Conservation (phyloP, 495 filamentous ascomycete species). For the Cercophora newfieldiana region DNA sequence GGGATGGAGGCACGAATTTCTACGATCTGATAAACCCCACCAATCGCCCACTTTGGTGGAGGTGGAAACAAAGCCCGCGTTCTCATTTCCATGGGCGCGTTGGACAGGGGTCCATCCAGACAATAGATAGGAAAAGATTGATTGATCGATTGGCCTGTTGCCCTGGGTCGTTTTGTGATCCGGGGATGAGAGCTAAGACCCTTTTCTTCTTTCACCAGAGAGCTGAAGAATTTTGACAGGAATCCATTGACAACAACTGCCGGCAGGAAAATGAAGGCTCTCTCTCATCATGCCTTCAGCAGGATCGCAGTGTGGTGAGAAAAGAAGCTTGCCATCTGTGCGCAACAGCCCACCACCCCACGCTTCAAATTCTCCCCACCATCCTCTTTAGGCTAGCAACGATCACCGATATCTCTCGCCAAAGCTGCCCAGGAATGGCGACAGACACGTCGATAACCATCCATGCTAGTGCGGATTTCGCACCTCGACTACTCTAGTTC, state of each 20-base stretch:
- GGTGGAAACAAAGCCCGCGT: background rate
- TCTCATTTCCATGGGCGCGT: background rate
- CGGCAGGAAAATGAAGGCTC: background rate
- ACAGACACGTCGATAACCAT: background rate
- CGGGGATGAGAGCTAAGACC: background rate
- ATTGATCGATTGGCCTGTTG: background rate
- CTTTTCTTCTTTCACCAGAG: background rate
- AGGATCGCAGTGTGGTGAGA: background rate
- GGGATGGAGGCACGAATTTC: background rate
- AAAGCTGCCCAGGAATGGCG: background rate
- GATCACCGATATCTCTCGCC: background rate
- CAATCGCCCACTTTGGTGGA: background rate
- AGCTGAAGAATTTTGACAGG: background rate
- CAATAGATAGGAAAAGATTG: background rate
- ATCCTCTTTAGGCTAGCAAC: slow-evolving; percentile 11
- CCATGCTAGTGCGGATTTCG: background rate
- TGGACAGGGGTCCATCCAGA: background rate
- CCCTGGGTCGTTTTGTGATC: too few relatives aligned
- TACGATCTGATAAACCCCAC: background rate
- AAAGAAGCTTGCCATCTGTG: background rate
- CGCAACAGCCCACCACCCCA: slow-evolving; percentile 2
- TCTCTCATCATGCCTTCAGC: background rate
- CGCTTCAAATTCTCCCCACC: slow-evolving; percentile 14
- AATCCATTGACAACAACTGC: background rate
- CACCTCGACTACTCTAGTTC: background rate